phyloP scores from a whole-genome alignment of 495 filamentous ascomycete species.

The Talaromyces wortmannii region DNA sequence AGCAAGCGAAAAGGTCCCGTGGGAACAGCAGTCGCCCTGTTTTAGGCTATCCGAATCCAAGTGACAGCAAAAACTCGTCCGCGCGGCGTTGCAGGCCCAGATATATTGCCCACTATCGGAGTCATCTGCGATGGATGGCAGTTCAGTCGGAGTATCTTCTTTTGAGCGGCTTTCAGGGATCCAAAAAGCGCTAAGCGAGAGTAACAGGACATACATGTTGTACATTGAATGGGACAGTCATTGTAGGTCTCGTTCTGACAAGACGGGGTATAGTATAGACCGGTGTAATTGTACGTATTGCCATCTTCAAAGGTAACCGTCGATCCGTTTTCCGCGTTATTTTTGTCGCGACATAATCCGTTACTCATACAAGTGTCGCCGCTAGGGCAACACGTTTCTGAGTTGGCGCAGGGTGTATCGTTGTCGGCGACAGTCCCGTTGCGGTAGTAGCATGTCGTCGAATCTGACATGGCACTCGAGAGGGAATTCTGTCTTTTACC shows the following conservation, averaged over 20 bases:
- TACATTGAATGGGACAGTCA: not conserved
- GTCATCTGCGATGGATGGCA: not conserved
- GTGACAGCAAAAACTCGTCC: not conserved
- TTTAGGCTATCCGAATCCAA: not conserved
- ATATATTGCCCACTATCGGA: not conserved
- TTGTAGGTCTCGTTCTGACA: not conserved
- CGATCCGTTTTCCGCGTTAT: not conserved
- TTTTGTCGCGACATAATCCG: conserved; percentile 1
- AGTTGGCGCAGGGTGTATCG: conserved; percentile 1
- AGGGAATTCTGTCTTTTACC: not conserved
- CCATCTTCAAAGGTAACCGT: not conserved
- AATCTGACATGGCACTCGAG: not conserved
- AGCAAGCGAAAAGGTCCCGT: not conserved
- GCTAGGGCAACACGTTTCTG: not conserved
- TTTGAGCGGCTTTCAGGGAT: not conserved
- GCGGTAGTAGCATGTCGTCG: conserved; percentile 3
- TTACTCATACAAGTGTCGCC: not conserved
- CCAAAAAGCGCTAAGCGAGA: not conserved
- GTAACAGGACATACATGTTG: not conserved
- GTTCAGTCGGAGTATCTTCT: not conserved
- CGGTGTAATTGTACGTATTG: not conserved
- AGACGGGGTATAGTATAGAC: conserved; percentile 1
- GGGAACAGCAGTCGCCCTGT: not conserved
- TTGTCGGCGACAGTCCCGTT: not conserved
- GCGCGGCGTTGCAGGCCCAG: not conserved